Evolutionary conservation across 106 monocot species (phyloP).

Genomic region (Agapanthus africanus): DNA sequence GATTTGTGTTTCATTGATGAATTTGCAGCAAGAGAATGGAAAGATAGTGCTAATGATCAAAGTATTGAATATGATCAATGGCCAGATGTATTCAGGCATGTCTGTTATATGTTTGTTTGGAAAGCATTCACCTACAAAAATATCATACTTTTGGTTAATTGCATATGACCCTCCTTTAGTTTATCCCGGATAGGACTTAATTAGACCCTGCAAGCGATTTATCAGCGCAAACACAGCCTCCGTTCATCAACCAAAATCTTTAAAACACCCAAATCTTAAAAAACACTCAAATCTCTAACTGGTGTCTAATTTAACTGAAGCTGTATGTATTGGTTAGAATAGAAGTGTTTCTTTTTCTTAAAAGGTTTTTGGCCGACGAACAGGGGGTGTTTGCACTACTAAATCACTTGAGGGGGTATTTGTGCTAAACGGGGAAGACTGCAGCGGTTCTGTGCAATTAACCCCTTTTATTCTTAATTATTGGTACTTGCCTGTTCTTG

Average conservation of each 20-base stretch:
- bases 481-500: conserved; percentile 73
- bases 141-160: background rate
- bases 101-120: background rate
- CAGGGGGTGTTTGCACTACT: too few relatives aligned
- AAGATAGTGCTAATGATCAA: conserved; percentile 40
- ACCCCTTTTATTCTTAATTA: conserved; percentile 59
- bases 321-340: background rate
- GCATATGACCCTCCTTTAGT: background rate
- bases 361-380: background rate
- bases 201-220: background rate
- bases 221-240: background rate
- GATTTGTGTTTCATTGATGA: background rate
- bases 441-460: too few relatives aligned
- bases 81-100: conserved; percentile 73
- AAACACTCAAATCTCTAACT: too few relatives aligned
- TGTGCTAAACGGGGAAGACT: too few relatives aligned
- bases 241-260: background rate
- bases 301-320: too few relatives aligned
- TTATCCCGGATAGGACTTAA: background rate
- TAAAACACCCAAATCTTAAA: background rate
- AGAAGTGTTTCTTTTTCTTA: background rate
- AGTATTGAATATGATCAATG: conserved; percentile 87
- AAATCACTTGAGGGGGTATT: too few relatives aligned
- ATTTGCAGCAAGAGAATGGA: conserved; percentile 72
- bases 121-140: background rate